A percentile compares a stretch with the other conserved stretches of the same genome.
phyloP scores from a whole-genome alignment of 768 basidiomycete genomes.

The Cyclocybe cylindracea region DNA sequence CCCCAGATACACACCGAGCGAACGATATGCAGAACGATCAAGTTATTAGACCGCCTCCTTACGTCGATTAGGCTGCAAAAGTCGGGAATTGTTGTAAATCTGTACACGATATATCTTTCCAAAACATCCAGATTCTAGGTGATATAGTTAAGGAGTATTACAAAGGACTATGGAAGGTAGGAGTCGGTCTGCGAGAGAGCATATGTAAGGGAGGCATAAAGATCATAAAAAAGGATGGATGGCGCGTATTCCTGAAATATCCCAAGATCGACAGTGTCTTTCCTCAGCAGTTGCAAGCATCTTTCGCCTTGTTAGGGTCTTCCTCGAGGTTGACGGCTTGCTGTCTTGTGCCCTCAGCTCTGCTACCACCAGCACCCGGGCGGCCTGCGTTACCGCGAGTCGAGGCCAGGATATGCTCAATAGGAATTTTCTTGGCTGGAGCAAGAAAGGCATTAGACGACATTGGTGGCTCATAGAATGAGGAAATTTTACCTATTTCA shows the following conservation, averaged over 20 bases:
- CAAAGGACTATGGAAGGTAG: constrained; percentile 22
- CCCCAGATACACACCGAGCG: constrained; percentile 43
- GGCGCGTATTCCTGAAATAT: constrained; percentile 4
- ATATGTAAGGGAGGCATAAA: constrained; percentile 26
- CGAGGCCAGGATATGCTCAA: constrained; percentile 91
- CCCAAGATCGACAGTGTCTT: constrained; percentile 1
- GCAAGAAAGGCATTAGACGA: constrained; percentile 2
- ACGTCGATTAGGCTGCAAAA: constrained; percentile 45
- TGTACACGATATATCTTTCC: constrained; percentile 3
- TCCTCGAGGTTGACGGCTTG: constrained; percentile 73
- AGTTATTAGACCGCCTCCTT: constrained; percentile 61
- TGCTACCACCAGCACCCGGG: constrained; percentile 54
- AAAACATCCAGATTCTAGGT: constrained; percentile 22
- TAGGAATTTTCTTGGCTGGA: constrained; percentile 64
- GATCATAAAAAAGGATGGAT: constrained; percentile 24
- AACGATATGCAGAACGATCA: constrained; percentile 45
- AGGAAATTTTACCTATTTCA: constrained; percentile 78
- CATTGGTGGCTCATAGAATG: background rate
- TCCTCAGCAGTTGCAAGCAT: constrained; percentile 79
- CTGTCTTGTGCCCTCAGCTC: constrained; percentile 51
- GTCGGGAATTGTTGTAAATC: constrained; percentile 2
- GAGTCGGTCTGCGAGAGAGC: constrained; percentile 14
- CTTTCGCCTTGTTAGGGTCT: constrained; percentile 64
- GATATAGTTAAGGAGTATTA: constrained; percentile 27
- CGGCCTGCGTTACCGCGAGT: constrained; percentile 69